Percentiles rank a stretch among this genome's conserved stretches.
phyloP scores from a whole-genome alignment of 164 flowering plant species.

The Platanus orientalis region DNA sequence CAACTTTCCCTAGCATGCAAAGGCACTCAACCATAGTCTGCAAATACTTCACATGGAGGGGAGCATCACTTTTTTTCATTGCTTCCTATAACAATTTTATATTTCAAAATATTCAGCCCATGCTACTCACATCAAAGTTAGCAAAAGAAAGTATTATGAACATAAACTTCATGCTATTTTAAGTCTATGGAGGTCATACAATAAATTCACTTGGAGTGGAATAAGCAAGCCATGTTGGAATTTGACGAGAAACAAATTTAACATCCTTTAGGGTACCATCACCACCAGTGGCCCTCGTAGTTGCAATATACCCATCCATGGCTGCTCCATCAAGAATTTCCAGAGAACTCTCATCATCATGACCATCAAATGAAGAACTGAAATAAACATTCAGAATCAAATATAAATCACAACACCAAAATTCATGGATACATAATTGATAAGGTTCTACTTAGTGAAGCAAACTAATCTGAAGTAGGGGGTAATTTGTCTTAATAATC shows the following conservation, averaged over 20 bases:
- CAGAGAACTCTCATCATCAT: slow-evolving; percentile 60
- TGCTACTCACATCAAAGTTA: neutral
- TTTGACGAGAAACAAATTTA: slow-evolving; percentile 42
- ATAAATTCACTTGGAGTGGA: slow-evolving; percentile 93
- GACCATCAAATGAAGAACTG: slow-evolving; percentile 86
- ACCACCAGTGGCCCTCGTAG: slow-evolving; percentile 44
- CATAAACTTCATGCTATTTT: neutral
- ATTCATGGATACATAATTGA: neutral
- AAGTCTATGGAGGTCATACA: slow-evolving; percentile 37
- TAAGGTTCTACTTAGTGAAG: neutral
- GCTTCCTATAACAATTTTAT: slow-evolving; percentile 53
- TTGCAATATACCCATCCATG: slow-evolving; percentile 38
- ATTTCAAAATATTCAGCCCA: neutral
- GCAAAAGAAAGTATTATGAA: neutral
- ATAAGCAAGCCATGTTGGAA: slow-evolving; percentile 80
- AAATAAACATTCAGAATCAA: slow-evolving; percentile 7
- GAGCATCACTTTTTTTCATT: slow-evolving; percentile 81
- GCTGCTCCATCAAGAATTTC: slow-evolving; percentile 48
- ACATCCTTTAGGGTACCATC: slow-evolving; percentile 45
- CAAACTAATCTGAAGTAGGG: too few relatives aligned
- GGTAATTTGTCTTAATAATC: too few relatives aligned
- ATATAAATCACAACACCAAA: neutral
- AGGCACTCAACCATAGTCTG: slow-evolving; percentile 97
- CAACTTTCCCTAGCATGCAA: slow-evolving; percentile 93
- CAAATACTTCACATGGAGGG: slow-evolving; percentile 86